These are phyloP conservation scores for Albophoma yamanashiensis DNA, from an alignment of 2,329 filamentous ascomycete genomes.

Conservation along the genomic window DNA sequence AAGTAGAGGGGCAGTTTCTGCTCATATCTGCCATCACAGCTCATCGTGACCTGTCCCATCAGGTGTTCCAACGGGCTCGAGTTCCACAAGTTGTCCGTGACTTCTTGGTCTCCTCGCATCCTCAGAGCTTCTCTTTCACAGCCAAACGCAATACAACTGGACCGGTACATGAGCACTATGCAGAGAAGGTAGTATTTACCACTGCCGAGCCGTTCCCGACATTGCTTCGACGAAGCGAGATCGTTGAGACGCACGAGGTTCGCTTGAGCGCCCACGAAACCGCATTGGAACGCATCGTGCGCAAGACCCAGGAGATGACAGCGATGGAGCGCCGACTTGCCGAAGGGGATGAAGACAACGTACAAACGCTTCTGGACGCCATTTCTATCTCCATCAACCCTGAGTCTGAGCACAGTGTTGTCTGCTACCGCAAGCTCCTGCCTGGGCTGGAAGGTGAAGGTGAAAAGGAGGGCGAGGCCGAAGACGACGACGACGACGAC, in stretches of 20 bases:
- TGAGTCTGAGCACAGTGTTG: slow-evolving; percentile 64
- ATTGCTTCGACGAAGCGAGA: slow-evolving; percentile 78
- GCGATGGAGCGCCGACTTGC: slow-evolving; percentile 62
- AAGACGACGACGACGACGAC: slow-evolving; percentile 6
- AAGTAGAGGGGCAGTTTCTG: slow-evolving; percentile 84
- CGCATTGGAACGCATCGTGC: slow-evolving; percentile 79
- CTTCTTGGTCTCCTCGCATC: slow-evolving; percentile 68
- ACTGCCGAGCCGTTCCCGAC: slow-evolving; percentile 85
- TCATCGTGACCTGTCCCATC: slow-evolving; percentile 71
- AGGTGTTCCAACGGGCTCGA: slow-evolving; percentile 79
- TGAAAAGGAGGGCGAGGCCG: slow-evolving; percentile 6
- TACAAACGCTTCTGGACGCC: slow-evolving; percentile 61
- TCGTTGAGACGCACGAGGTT: slow-evolving; percentile 57
- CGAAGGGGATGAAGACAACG: slow-evolving; percentile 61
- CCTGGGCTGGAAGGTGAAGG: slow-evolving; percentile 34
- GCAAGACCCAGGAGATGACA: slow-evolving; percentile 81
- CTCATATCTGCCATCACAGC: slow-evolving; percentile 72
- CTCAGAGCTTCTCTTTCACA: slow-evolving; percentile 69
- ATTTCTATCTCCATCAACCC: slow-evolving; percentile 68
- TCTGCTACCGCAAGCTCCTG: slow-evolving; percentile 65
- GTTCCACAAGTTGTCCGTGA: slow-evolving; percentile 78
- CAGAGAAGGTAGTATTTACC: slow-evolving; percentile 76
- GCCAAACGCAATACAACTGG: slow-evolving; percentile 60
- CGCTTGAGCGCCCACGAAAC: slow-evolving; percentile 68
- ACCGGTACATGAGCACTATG: slow-evolving; percentile 59